These are phyloP conservation scores for Clathrospora elynae DNA, from an alignment of 2,329 filamentous ascomycete species.

Conservation along the genomic window DNA sequence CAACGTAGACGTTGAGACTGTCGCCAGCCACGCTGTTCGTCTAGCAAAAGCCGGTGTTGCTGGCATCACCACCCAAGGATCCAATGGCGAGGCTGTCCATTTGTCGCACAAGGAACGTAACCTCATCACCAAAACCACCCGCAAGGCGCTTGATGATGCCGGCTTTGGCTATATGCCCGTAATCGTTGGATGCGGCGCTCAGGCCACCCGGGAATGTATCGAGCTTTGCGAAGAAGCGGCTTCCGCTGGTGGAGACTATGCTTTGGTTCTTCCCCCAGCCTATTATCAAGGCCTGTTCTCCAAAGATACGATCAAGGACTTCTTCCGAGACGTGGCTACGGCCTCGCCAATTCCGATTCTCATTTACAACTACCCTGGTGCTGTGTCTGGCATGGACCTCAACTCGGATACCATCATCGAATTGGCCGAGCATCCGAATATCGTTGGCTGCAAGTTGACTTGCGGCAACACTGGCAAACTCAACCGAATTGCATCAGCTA, in stretches of 20 bases:
- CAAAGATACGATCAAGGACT: constrained; percentile 63
- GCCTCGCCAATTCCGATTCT: constrained; percentile 67
- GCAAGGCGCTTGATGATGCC: constrained; percentile 69
- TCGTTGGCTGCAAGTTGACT: constrained; percentile 71
- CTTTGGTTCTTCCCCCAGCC: constrained; percentile 74
- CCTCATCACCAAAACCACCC: constrained; percentile 70
- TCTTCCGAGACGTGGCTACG: constrained; percentile 69
- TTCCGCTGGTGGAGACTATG: constrained; percentile 73
- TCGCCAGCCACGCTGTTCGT: constrained; percentile 61
- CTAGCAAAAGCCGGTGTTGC: constrained; percentile 74
- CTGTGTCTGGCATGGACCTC: constrained; percentile 66
- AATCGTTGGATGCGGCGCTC: constrained; percentile 75
- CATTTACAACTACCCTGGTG: constrained; percentile 73
- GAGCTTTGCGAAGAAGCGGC: constrained; percentile 71
- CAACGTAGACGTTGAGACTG: constrained; percentile 50
- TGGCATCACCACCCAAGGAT: constrained; percentile 77
- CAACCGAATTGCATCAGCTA: constrained; percentile 63
- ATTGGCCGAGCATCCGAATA: constrained; percentile 66
- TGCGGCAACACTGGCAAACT: constrained; percentile 74
- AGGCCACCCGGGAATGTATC: constrained; percentile 75
- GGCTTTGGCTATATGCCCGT: constrained; percentile 70
- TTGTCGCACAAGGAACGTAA: constrained; percentile 72
- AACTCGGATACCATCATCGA: constrained; percentile 66
- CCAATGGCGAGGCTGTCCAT: constrained; percentile 83
- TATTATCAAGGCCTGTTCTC: constrained; percentile 75